These are phyloP conservation scores for Melaleuca quinquenervia DNA, from an alignment of 345 rosid species.

Conservation along the genomic window DNA sequence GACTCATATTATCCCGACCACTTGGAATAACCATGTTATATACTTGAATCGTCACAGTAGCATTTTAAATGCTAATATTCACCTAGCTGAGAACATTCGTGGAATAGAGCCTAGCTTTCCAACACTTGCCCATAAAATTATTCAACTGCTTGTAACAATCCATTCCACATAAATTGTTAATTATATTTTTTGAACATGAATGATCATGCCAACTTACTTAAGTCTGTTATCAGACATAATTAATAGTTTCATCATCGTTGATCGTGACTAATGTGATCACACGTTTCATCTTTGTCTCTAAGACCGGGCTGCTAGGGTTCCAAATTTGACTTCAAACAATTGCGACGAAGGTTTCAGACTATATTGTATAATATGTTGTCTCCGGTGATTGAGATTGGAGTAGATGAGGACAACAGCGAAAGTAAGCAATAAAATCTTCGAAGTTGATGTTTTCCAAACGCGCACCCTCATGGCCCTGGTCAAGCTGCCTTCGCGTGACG, in stretches of 20 bases:
- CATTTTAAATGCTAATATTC: background rate
- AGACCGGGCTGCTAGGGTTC: background rate
- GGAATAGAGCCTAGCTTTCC: rapidly evolving
- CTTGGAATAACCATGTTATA: background rate
- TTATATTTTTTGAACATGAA: background rate
- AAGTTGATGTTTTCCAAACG: background rate
- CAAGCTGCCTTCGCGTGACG: background rate
- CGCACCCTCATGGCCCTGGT: background rate
- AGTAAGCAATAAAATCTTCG: background rate
- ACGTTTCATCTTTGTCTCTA: background rate
- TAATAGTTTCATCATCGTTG: background rate
- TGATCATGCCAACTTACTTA: background rate
- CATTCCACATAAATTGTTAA: background rate
- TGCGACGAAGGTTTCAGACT: background rate
- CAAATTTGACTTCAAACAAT: background rate
- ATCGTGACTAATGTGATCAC: background rate
- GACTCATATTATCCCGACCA: rapidly evolving
- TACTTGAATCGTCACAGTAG: background rate
- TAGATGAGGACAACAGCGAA: background rate
- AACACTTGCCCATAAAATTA: background rate
- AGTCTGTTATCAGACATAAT: too few relatives aligned
- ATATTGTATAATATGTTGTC: background rate
- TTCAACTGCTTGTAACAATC: rapidly evolving
- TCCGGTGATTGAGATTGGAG: background rate
- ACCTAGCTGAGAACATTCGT: background rate